Evolutionary conservation across 2,329 filamentous ascomycete genomes (phyloP).

Genomic region (Tolypocladium pustulatum): DNA sequence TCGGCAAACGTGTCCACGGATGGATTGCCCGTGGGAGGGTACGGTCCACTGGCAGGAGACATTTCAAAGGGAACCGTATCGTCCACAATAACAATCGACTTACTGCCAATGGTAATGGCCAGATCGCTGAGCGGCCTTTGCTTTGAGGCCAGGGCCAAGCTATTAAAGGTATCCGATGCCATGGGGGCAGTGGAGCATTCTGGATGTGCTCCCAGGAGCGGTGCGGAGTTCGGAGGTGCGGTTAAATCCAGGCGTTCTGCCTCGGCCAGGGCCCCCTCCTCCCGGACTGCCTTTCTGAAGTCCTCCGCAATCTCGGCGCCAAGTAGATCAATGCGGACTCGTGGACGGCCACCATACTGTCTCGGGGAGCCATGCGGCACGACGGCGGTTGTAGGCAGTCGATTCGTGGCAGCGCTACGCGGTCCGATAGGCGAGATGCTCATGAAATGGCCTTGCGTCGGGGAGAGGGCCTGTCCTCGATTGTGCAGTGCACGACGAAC

Average conservation of each 20-base stretch:
- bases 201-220: conserved; percentile 17
- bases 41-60: conserved; percentile 37
- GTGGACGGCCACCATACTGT: conserved; percentile 33
- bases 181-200: conserved; percentile 34
- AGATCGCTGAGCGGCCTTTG: conserved; percentile 39
- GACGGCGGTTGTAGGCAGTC: conserved; percentile 48
- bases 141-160: conserved; percentile 18
- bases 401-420: conserved; percentile 44
- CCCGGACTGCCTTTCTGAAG: conserved; percentile 64
- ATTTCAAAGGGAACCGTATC: conserved; percentile 43
- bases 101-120: conserved; percentile 67
- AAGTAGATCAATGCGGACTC: conserved; percentile 68
- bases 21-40: conserved; percentile 26
- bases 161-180: conserved; percentile 27
- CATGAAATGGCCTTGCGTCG: conserved; percentile 35
- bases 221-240: conserved; percentile 13
- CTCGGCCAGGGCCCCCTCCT: conserved; percentile 47
- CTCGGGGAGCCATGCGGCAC: conserved; percentile 43
- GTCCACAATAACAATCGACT: conserved; percentile 83
- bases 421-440: conserved; percentile 38
- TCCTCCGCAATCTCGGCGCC: conserved; percentile 70
- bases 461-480: conserved; percentile 31
- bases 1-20: conserved; percentile 46
- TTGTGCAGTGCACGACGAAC: conserved; percentile 74
- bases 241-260: conserved; percentile 10